Evolutionary conservation across 2,329 filamentous ascomycete species (phyloP), one percentile per base, ranked within the genome.

Genomic region (Hirsutella rhossiliensis): DNA sequence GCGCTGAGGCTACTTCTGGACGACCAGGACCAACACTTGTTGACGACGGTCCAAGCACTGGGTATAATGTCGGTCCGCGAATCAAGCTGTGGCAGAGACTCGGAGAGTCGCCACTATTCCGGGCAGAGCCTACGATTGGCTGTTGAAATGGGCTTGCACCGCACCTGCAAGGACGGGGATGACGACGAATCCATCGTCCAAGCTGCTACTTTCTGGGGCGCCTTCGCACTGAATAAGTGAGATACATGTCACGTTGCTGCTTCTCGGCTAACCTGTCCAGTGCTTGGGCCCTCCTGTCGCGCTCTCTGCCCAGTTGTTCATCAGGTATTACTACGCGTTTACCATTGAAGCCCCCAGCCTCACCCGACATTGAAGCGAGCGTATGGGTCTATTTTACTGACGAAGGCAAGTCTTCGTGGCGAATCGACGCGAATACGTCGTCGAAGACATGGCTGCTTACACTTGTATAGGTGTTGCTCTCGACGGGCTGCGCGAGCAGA

Each of bases 51-150:
- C 38, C 84, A 88, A 62, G 83, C 83, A 2, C 64, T 88, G 18
- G 82, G 82, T 5, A 75, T 88, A 52, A 84, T 89, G 81, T 80
- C 80, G 6, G 78, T 87, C 49, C 68, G 83, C 36, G 82, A 88
- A 62, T 81, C 80, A 3, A 86, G 82, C 54, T 80, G 78, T 49
- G 82, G 82, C 1, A 71, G 82, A 31, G 80, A 86, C 53, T 84
- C 80, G 27, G 78, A 82, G 50, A 84, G 82, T 42, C 86, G 82
- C 69, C 82, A 77, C 46, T 82, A 84, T 49, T 77, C 80, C 3
- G 82, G 83, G 1, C 78, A 85, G 57, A 85, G 81, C 53, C 76
- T 87, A 45, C 74, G 81, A 4, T 72, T 87, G 48, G 82, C 81
- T 27, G 68, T 87, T 32, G 84, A 86, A 56, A 78, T 86, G 68